Conservation (phyloP, 805 yeast species). For the Lachancea cidri region DNA sequence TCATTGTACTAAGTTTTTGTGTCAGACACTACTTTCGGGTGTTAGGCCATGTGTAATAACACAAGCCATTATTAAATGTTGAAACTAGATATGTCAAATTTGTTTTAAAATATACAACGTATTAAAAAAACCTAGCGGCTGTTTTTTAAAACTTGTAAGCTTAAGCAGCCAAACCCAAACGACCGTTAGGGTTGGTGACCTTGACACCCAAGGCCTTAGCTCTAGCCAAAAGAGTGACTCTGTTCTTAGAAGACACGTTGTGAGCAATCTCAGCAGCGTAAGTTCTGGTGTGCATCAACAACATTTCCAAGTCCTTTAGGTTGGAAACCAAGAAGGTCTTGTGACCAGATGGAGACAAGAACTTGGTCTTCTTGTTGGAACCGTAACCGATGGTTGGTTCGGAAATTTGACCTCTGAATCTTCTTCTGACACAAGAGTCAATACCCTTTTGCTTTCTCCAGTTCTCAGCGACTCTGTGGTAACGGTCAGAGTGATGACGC, state of each 20-base stretch:
- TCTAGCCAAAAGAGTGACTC: constrained; percentile 91
- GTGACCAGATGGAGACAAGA: constrained; percentile 96
- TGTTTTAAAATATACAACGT: constrained; percentile 10
- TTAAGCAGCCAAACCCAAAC: constrained; percentile 97
- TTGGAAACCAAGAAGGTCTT: constrained; percentile 92
- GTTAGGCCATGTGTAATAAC: not conserved
- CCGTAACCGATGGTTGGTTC: constrained; percentile 99
- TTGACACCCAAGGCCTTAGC: constrained; percentile 98
- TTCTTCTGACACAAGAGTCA: constrained; percentile 99
- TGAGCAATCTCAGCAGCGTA: constrained; percentile 99
- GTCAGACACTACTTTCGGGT: not conserved
- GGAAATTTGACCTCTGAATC: constrained; percentile 98
- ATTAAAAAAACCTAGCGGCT: constrained; percentile 6
- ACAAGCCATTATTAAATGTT: not conserved
- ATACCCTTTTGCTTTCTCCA: constrained; percentile 99
- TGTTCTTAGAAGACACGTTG: constrained; percentile 97
- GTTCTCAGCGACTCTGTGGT: constrained; percentile 95
- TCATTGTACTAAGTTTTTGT: not conserved
- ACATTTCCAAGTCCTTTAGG: constrained; percentile 88
- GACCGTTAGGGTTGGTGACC: constrained; percentile 99
- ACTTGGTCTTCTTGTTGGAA: constrained; percentile 98
- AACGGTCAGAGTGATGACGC: constrained; percentile 99
- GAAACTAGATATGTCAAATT: not conserved
- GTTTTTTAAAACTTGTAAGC: constrained; percentile 11
- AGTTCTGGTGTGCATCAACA: constrained; percentile 94